phyloP scores from a whole-genome alignment of 2,329 filamentous ascomycete species.

The Byssoonygena ceratinophila region DNA sequence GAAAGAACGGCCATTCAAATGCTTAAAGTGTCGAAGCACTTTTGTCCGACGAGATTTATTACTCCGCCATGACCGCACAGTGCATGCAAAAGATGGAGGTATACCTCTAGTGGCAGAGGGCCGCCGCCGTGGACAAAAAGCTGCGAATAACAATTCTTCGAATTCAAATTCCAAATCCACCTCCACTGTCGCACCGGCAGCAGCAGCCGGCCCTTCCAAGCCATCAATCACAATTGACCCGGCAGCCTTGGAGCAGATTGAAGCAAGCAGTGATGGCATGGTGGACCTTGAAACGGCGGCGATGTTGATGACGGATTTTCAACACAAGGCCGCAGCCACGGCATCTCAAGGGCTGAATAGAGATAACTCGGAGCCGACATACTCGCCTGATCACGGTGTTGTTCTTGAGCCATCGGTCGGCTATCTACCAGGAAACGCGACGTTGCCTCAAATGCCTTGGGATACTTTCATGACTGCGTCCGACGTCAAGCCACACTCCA shows the following conservation, averaged over 20 bases:
- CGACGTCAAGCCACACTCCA: constrained; percentile 66
- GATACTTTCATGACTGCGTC: constrained; percentile 69
- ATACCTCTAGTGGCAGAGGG: constrained; percentile 87
- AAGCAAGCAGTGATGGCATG: constrained; percentile 77
- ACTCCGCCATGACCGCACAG: constrained; percentile 91
- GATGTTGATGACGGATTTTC: constrained; percentile 96
- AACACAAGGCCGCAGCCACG: constrained; percentile 82
- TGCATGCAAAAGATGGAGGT: constrained; percentile 96
- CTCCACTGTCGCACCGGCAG: constrained; percentile 11
- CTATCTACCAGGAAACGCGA: constrained; percentile 68
- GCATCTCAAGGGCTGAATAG: constrained; percentile 43
- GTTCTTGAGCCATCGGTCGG: constrained; percentile 65
- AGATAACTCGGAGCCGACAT: constrained; percentile 48
- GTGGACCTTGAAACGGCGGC: constrained; percentile 95
- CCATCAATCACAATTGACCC: constrained; percentile 71
- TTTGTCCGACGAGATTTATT: constrained; percentile 96
- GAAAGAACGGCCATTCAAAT: constrained; percentile 98
- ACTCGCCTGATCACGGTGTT: constrained; percentile 56
- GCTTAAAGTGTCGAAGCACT: constrained; percentile 93
- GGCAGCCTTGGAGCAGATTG: constrained; percentile 57
- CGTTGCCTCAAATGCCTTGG: constrained; percentile 81
- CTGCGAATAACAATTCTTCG: constrained; percentile 30
- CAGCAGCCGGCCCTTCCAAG: constrained; percentile 55
- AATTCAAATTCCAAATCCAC: constrained; percentile 11
- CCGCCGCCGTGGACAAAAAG: constrained; percentile 52